Evolutionary conservation across 345 rosid species (phyloP).

Genomic region (Ceriops decandra): DNA sequence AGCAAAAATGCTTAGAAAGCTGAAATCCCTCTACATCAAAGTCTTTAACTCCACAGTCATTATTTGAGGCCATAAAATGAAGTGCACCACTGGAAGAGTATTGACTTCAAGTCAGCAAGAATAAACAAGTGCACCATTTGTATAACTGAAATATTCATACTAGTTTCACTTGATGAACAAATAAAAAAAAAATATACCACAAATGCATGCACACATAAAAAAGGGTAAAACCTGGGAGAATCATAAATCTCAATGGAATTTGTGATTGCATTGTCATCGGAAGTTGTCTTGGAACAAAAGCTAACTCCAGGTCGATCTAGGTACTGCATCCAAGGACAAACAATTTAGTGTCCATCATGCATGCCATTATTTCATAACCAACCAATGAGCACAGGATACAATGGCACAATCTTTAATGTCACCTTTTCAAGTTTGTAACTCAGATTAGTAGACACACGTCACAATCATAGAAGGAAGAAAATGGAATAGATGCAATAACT

Average conservation of each 20-base stretch:
- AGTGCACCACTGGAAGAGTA: constrained; percentile 47
- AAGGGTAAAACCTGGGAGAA: constrained; percentile 26
- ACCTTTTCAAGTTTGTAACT: no score
- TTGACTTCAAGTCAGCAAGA: constrained; percentile 11
- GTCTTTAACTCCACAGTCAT: constrained; percentile 47
- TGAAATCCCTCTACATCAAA: constrained; percentile 54
- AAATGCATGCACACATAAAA: neutral
- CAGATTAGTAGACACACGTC: neutral
- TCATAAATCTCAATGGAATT: constrained; percentile 60
- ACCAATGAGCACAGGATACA: neutral
- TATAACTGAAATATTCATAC: neutral
- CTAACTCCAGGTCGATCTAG: constrained; percentile 51
- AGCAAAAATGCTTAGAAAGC: constrained; percentile 39
- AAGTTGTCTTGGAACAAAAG: constrained; percentile 52
- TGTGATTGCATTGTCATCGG: constrained; percentile 60
- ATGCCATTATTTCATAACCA: neutral
- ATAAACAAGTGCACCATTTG: neutral
- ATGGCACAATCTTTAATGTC: no score
- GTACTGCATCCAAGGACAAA: constrained; percentile 29
- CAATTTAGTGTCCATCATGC: constrained; percentile 4
- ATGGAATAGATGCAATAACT: neutral
- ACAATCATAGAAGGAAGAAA: no score
- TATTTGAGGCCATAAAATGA: constrained; percentile 52
- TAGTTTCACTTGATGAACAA: no score
- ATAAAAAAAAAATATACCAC: constrained; percentile 4